Base-by-base conservation (phyloP, 2,329 filamentous ascomycete genomes). In the Neurospora sp. region DNA sequence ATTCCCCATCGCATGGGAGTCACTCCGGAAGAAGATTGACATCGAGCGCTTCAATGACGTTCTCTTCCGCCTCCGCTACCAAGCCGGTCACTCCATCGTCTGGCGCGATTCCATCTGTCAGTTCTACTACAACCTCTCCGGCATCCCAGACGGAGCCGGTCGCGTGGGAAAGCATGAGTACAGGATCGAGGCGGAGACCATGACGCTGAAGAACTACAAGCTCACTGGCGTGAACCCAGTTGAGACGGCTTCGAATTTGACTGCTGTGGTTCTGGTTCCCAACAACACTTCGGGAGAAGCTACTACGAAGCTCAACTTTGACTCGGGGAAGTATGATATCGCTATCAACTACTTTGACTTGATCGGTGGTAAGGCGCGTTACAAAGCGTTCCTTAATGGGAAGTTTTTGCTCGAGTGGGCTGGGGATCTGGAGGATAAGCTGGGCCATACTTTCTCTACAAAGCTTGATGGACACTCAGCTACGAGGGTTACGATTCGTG, bases 51-150 rank as follows among this genome's bases (percentile, higher is more conserved):
- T 82, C 76, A 80, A 87, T 5, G 82, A 91, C 66, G 82, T 87
- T 40, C 80, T 87, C 0, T 88, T 85, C 78, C 84, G 87, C 2
- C 83, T 90, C 11, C 80, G 79, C 1, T 92, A 88, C 76, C 90
- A 92, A 77, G 87, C 90, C 0, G 90, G 89, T 0, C 90, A 92
- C 78, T 83, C 88, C 0, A 82, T 92, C 19, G 87, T 91, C 17
- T 92, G 90, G 90, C 83, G 90, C 15, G 90, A 92, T 75, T 83
- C 87, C 0, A 87, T 92, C 79, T 86, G 81, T 74, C 81, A 87
- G 69, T 92, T 89, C 79, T 92, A 90, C 78, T 74, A 82, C 76
- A 88, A 87, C 76, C 78, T 87, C 43, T 89, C 88, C 0, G 81
- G 83, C 2, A 90, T 92, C 62, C 76, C 85, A 0, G 90, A 92